These are phyloP conservation scores for Penicillium sp. DNA, from an alignment of 2,329 filamentous ascomycete species.

Conservation along the genomic window DNA sequence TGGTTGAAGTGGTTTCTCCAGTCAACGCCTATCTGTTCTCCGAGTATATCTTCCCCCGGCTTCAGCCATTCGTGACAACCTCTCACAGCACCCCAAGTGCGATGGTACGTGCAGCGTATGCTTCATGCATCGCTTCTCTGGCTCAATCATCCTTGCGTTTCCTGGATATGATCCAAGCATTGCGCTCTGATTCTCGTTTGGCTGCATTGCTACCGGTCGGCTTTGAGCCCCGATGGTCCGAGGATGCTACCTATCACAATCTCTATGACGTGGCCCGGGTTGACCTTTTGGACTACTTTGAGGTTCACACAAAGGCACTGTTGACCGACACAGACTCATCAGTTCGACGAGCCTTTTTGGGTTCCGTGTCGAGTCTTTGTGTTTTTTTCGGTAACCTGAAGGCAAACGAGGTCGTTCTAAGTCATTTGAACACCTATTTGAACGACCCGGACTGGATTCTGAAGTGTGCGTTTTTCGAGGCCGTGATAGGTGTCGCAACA, in stretches of 20 bases:
- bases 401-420: slow-evolving; percentile 93
- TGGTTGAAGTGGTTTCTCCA: slow-evolving; percentile 83
- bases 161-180: slow-evolving; percentile 84
- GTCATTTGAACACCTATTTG: slow-evolving; percentile 93
- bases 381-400: slow-evolving; percentile 92
- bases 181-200: slow-evolving; percentile 80
- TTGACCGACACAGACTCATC: slow-evolving; percentile 83
- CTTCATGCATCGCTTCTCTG: slow-evolving; percentile 84
- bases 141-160: slow-evolving; percentile 83
- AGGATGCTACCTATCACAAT: slow-evolving; percentile 71
- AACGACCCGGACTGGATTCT: slow-evolving; percentile 97
- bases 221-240: slow-evolving; percentile 70
- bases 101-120: slow-evolving; percentile 85
- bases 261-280: slow-evolving; percentile 84
- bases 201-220: slow-evolving; percentile 73
- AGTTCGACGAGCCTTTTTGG: slow-evolving; percentile 86
- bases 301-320: slow-evolving; percentile 83
- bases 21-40: slow-evolving; percentile 69
- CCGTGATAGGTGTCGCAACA: slow-evolving; percentile 86
- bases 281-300: slow-evolving; percentile 81
- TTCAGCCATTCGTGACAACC: slow-evolving; percentile 59
- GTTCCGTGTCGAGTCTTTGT: slow-evolving; percentile 87
- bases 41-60: slow-evolving; percentile 63
- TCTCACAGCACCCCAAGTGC: slow-evolving; percentile 60
- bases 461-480: slow-evolving; percentile 95